phyloP scores from a whole-genome alignment of 495 filamentous ascomycete genomes.

The Trichoderma erinaceum region DNA sequence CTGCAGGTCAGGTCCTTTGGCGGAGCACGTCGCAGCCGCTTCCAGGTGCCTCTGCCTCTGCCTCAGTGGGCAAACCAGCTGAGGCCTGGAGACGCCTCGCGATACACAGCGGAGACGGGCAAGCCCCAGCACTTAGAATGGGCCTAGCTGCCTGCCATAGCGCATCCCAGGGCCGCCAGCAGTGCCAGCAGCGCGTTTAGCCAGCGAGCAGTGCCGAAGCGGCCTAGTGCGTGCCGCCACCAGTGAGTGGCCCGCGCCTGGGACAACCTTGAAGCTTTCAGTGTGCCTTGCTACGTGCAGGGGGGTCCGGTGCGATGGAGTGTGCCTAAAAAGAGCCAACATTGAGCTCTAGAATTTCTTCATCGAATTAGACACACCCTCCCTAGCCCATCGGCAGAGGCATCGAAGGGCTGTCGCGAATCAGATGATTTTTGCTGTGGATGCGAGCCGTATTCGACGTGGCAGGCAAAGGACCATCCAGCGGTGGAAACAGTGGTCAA shows the following conservation, averaged over 20 bases:
- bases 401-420: neutral
- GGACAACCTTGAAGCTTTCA: too few relatives aligned
- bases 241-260: too few relatives aligned
- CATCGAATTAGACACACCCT: neutral
- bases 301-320: too few relatives aligned
- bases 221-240: too few relatives aligned
- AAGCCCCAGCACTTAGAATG: neutral
- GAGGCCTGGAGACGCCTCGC: neutral
- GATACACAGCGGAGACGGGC: neutral
- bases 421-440: neutral
- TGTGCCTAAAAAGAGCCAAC: too few relatives aligned
- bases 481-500: neutral
- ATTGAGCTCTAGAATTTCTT: too few relatives aligned
- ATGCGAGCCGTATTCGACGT: neutral
- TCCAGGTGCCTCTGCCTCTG: neutral
- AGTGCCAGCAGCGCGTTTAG: neutral
- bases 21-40: neutral
- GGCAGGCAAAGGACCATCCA: neutral
- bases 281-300: too few relatives aligned
- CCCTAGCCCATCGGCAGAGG: neutral
- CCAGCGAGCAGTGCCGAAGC: neutral
- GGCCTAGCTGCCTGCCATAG: neutral
- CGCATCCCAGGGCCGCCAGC: neutral
- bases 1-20: neutral
- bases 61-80: neutral